phyloP scores from a whole-genome alignment of 2,329 filamentous ascomycete genomes.

The Stagonosporopsis rhizophila region DNA sequence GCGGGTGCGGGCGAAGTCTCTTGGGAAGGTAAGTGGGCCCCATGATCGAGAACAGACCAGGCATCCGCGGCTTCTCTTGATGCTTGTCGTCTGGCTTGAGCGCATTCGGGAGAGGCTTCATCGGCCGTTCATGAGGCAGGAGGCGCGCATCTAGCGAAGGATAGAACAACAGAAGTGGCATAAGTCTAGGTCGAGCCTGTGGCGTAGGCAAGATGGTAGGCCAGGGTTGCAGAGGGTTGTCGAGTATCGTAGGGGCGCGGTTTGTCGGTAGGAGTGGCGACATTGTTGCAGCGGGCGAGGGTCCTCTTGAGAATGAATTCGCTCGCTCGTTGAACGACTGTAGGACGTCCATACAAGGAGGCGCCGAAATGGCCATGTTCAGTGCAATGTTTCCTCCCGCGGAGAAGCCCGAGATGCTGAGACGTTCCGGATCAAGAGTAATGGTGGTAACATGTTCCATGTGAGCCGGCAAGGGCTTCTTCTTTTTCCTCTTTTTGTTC shows the following conservation, averaged over 20 bases:
- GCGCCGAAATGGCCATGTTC: constrained; percentile 50
- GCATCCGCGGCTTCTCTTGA: constrained; percentile 38
- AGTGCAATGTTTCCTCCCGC: constrained; percentile 58
- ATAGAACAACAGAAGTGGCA: constrained; percentile 54
- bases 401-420: constrained; percentile 56
- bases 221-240: constrained; percentile 45
- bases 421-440: constrained; percentile 49
- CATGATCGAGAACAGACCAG: constrained; percentile 50
- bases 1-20: constrained; percentile 46
- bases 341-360: constrained; percentile 36
- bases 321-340: constrained; percentile 14
- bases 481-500: constrained; percentile 25
- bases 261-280: constrained; percentile 41
- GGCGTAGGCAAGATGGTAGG: constrained; percentile 46
- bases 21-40: constrained; percentile 52
- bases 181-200: constrained; percentile 42
- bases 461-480: constrained; percentile 17
- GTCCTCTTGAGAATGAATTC: constrained; percentile 15
- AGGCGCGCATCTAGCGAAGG: constrained; percentile 52
- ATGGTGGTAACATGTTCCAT: constrained; percentile 33
- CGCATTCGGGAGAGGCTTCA: constrained; percentile 45
- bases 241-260: constrained; percentile 39
- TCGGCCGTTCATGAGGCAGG: constrained; percentile 50
- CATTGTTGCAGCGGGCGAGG: constrained; percentile 25
- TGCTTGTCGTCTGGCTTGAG: constrained; percentile 43